These are phyloP conservation scores for Ceratobasidium sp. DNA, from an alignment of 1,284 basidiomycete species.

Conservation along the genomic window DNA sequence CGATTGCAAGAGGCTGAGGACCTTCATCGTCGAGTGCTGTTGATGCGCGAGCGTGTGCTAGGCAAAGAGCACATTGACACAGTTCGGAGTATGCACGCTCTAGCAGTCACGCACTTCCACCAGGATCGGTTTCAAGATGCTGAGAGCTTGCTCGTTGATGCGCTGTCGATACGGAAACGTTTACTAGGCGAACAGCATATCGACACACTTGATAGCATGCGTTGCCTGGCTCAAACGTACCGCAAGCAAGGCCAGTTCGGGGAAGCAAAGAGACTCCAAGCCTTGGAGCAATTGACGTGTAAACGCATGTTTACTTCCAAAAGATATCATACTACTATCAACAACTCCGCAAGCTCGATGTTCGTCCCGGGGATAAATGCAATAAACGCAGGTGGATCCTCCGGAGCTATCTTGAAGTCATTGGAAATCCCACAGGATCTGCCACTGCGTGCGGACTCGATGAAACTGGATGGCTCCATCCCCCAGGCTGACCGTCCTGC, in stretches of 20 bases:
- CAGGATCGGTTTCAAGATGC: background rate
- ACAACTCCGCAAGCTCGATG: no score
- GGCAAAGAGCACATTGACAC: background rate
- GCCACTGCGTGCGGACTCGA: no score
- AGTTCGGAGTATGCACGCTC: background rate
- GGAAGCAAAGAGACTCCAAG: background rate
- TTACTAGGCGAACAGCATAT: background rate
- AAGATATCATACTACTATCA: no score
- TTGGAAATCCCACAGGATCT: no score
- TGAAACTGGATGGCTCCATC: no score
- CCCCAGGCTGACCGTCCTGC: no score
- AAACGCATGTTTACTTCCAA: no score
- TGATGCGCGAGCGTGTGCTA: background rate
- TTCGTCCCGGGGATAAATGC: no score
- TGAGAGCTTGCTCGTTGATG: background rate
- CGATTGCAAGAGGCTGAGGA: background rate
- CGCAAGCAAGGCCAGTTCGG: background rate
- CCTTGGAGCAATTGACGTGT: no score
- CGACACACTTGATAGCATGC: constrained; percentile 3
- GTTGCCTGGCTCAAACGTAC: background rate
- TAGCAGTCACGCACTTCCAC: background rate
- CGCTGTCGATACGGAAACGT: background rate
- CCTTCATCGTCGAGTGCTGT: background rate
- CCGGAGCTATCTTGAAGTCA: no score
- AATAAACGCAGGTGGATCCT: no score